Conservation (phyloP, 345 rosid species). For the Gossypium thurberi region DNA sequence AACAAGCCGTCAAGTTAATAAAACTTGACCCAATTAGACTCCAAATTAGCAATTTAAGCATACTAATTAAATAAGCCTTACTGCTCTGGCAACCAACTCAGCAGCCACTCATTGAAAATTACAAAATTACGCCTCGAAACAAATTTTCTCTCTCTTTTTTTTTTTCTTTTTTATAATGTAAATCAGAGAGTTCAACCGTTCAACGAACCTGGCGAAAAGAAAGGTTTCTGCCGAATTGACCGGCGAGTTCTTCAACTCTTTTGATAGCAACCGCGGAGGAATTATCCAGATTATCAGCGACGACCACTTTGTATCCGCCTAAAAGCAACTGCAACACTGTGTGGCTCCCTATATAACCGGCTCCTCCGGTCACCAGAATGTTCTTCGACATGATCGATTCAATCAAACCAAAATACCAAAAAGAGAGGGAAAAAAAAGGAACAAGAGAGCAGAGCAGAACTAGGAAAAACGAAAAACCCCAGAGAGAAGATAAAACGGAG, state of each 20-base stretch:
- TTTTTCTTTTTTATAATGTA: background rate
- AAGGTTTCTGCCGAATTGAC: constrained; percentile 40
- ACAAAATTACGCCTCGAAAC: background rate
- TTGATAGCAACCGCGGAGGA: constrained; percentile 53
- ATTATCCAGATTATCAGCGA: constrained; percentile 86
- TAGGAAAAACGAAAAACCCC: background rate
- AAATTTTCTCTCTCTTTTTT: background rate
- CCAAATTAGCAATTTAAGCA: background rate
- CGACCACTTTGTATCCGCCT: constrained; percentile 59
- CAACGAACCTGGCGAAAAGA: constrained; percentile 56
- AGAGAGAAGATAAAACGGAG: constrained; percentile 18
- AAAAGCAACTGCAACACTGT: constrained; percentile 84
- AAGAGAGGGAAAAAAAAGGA: too few relatives aligned
- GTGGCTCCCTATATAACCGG: constrained; percentile 97
- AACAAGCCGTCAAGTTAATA: background rate
- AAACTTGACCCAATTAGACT: background rate
- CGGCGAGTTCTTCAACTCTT: constrained; percentile 72
- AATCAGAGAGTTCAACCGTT: background rate
- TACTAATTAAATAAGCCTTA: background rate
- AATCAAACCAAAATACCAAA: background rate
- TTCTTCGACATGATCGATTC: constrained; percentile 30
- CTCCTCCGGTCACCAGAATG: constrained; percentile 89
- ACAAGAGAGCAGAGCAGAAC: too few relatives aligned
- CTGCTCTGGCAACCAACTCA: constrained; percentile 2
- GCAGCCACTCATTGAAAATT: background rate